phyloP scores from a whole-genome alignment of 352 stramenopile species.

The Phytopythium montanum region DNA sequence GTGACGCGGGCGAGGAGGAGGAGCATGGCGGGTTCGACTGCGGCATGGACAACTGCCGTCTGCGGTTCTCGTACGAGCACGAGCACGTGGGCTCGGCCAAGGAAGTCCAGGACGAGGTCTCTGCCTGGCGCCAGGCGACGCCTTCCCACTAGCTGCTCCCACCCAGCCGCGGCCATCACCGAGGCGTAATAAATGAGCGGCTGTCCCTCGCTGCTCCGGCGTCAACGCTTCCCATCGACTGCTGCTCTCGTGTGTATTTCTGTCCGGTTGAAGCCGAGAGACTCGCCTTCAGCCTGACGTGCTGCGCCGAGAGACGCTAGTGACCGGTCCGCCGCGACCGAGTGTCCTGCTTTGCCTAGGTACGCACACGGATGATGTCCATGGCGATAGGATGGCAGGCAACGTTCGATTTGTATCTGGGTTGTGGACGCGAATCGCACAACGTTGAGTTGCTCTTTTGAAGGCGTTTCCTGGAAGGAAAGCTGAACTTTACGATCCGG shows the following conservation, averaged over 20 bases:
- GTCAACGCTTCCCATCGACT: background rate
- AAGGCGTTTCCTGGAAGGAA: background rate
- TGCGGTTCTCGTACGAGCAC: conserved; percentile 64
- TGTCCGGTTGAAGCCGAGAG: background rate
- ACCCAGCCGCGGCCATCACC: background rate
- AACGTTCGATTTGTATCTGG: no score
- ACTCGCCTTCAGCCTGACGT: background rate
- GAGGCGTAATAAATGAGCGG: conserved; percentile 2
- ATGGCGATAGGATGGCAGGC: no score
- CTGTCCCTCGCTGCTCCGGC: background rate
- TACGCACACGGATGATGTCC: no score
- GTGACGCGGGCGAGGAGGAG: conserved; percentile 12
- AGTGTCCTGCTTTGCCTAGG: no score
- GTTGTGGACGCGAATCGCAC: no score
- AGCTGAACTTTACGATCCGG: background rate
- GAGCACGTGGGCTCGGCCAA: conserved; percentile 66
- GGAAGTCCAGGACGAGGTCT: conserved; percentile 54
- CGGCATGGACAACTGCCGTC: conserved; percentile 50
- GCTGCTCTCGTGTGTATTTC: background rate
- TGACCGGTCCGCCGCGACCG: background rate
- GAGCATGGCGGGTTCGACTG: conserved; percentile 53
- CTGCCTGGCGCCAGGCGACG: conserved; percentile 40
- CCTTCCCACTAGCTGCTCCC: background rate
- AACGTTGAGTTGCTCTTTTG: background rate
- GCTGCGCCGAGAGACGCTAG: background rate